Conservation (phyloP, 2,329 filamentous ascomycete genomes). For the Penicillium sp. region DNA sequence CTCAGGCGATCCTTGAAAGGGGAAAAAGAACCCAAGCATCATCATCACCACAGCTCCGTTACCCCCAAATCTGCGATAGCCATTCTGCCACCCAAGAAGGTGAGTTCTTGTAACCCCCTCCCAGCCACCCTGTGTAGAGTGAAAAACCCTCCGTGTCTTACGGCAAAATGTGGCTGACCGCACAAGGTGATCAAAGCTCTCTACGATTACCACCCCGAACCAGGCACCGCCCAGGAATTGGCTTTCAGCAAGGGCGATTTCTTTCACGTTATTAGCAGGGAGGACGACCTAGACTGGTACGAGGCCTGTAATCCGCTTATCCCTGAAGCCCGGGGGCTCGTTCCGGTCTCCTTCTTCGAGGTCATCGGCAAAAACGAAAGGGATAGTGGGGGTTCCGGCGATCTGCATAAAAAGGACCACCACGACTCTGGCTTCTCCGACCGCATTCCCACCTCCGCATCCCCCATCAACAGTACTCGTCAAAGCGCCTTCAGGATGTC, state of each 20-base stretch:
- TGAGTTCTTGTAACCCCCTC: conserved; percentile 37
- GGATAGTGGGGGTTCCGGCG: conserved; percentile 71
- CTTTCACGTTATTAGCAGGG: conserved; percentile 93
- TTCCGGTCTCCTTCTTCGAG: conserved; percentile 92
- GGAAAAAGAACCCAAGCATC: conserved; percentile 65
- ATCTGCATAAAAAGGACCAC: conserved; percentile 54
- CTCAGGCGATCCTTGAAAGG: conserved; percentile 86
- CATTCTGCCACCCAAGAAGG: conserved; percentile 90
- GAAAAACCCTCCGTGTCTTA: neutral
- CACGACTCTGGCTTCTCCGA: conserved; percentile 89
- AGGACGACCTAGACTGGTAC: conserved; percentile 95
- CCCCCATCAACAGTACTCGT: conserved; percentile 19
- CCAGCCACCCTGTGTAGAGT: conserved; percentile 4
- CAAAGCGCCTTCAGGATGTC: conserved; percentile 39
- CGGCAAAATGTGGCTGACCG: conserved; percentile 10
- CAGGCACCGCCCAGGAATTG: conserved; percentile 65
- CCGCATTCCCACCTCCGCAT: conserved; percentile 42
- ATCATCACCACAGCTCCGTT: conserved; percentile 59
- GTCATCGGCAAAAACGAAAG: conserved; percentile 85
- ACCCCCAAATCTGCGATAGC: conserved; percentile 80
- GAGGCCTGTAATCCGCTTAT: conserved; percentile 94
- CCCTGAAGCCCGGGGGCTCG: conserved; percentile 77
- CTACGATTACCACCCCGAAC: conserved; percentile 81
- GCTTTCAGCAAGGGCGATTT: conserved; percentile 94
- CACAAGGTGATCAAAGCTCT: conserved; percentile 89